These are phyloP conservation scores for Barnettozyma wickerhamii DNA, from an alignment of 805 yeast genomes.

Conservation along the genomic window DNA sequence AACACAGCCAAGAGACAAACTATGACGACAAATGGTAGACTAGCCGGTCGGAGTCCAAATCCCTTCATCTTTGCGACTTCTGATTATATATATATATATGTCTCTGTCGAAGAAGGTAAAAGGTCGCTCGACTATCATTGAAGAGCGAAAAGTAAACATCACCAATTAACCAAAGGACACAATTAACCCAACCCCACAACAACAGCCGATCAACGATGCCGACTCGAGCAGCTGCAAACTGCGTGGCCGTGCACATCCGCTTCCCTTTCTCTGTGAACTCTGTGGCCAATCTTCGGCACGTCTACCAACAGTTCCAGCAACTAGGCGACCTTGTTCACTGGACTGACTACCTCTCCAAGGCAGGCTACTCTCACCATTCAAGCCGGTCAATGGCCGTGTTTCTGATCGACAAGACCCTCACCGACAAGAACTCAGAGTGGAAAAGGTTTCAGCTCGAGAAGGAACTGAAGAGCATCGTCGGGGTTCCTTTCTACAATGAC, in stretches of 20 bases:
- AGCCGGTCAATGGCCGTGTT: conserved; percentile 14
- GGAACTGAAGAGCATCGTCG: conserved; percentile 8
- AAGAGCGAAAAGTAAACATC: too few relatives aligned
- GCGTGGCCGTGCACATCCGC: conserved; percentile 11
- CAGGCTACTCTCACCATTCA: conserved; percentile 14
- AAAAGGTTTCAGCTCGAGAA: background rate
- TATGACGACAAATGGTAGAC: too few relatives aligned
- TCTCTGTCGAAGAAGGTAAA: too few relatives aligned
- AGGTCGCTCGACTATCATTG: too few relatives aligned
- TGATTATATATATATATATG: too few relatives aligned
- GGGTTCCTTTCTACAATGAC: conserved; percentile 2
- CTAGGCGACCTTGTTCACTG: conserved; percentile 12
- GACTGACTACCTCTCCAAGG: conserved; percentile 12
- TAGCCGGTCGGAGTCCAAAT: too few relatives aligned
- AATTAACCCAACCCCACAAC: too few relatives aligned
- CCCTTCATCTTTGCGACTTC: too few relatives aligned
- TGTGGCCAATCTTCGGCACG: conserved; percentile 1
- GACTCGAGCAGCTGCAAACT: background rate
- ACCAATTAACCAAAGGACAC: too few relatives aligned
- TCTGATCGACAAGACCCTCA: background rate
- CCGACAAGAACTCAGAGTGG: background rate
- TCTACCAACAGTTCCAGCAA: conserved; percentile 7
- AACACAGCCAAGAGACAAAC: too few relatives aligned
- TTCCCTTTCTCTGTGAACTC: conserved; percentile 7
- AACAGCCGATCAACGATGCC: background rate